phyloP scores from a whole-genome alignment of 345 rosid genomes.

The Salix caprea region DNA sequence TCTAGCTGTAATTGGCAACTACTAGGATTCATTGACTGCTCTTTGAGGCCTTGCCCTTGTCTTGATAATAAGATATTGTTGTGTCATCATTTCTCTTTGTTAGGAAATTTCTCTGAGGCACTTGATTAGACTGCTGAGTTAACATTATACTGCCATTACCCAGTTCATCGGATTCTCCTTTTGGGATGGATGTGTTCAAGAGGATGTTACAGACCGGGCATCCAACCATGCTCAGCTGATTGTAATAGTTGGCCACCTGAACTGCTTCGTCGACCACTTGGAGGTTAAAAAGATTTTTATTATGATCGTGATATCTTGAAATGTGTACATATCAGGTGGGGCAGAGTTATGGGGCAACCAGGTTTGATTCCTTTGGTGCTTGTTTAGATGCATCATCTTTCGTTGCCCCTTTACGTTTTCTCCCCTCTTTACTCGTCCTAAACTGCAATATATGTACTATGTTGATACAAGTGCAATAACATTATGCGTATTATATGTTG shows the following conservation, averaged over 20 bases:
- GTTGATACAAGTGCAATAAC: background rate
- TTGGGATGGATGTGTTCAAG: slow-evolving; percentile 92
- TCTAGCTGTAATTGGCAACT: background rate
- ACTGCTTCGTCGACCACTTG: background rate
- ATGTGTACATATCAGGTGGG: background rate
- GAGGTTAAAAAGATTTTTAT: background rate
- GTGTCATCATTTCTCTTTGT: slow-evolving; percentile 23
- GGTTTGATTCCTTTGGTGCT: background rate
- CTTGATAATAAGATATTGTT: slow-evolving; percentile 26
- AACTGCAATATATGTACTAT: background rate
- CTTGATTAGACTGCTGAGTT: slow-evolving; percentile 33
- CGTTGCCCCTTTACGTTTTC: background rate
- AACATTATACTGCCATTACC: slow-evolving; percentile 31
- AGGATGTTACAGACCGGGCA: slow-evolving; percentile 93
- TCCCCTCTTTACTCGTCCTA: background rate
- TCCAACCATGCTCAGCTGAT: slow-evolving; percentile 87
- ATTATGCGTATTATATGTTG: no score
- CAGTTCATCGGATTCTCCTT: slow-evolving; percentile 95
- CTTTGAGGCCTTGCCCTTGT: slow-evolving; percentile 12
- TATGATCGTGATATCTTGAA: background rate
- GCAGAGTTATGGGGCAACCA: background rate
- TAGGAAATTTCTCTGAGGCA: slow-evolving; percentile 25
- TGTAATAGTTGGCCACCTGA: background rate
- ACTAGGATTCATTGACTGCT: slow-evolving; percentile 14
- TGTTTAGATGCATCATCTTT: background rate